Percentiles rank a stretch among this genome's conserved stretches.
Evolutionary conservation across 345 rosid species (phyloP).

Genomic region (Lumnitzera littorea): DNA sequence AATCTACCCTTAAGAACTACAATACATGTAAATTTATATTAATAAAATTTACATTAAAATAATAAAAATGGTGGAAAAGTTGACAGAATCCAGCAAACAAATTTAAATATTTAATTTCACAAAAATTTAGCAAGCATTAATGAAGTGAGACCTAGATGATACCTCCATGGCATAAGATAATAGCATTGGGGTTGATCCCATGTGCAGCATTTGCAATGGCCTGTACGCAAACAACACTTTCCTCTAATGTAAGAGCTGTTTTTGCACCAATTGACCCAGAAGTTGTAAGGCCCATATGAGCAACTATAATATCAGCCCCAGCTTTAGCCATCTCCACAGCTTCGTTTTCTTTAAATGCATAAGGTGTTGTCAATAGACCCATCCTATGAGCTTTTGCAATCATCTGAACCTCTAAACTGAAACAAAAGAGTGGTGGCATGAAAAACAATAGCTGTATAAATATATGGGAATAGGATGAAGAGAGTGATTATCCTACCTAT

Average conservation of each 20-base stretch:
- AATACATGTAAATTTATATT: too few species aligned
- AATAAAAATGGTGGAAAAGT: neutral
- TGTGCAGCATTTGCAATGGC: constrained; percentile 84
- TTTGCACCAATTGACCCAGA: constrained; percentile 88
- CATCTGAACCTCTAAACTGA: constrained; percentile 87
- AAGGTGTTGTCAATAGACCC: constrained; percentile 92
- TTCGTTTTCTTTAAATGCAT: constrained; percentile 70
- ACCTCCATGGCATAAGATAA: constrained; percentile 95
- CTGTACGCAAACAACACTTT: constrained; percentile 68
- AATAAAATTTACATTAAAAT: too few species aligned
- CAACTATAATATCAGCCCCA: constrained; percentile 92
- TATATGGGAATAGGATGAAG: too few species aligned
- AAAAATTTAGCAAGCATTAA: neutral
- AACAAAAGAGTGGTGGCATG: neutral
- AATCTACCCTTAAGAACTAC: too few species aligned
- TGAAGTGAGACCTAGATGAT: neutral
- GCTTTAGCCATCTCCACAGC: constrained; percentile 85
- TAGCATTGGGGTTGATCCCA: constrained; percentile 45
- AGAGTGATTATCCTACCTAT: constrained; percentile 36
- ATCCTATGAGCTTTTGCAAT: constrained; percentile 71
- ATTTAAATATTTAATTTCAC: neutral
- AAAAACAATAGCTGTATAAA: too few species aligned
- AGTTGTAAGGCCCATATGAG: constrained; percentile 93
- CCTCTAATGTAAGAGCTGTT: constrained; percentile 70
- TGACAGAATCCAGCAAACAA: neutral